Conservation (phyloP, 1,284 basidiomycete species). For the Fomes fomentarius region DNA sequence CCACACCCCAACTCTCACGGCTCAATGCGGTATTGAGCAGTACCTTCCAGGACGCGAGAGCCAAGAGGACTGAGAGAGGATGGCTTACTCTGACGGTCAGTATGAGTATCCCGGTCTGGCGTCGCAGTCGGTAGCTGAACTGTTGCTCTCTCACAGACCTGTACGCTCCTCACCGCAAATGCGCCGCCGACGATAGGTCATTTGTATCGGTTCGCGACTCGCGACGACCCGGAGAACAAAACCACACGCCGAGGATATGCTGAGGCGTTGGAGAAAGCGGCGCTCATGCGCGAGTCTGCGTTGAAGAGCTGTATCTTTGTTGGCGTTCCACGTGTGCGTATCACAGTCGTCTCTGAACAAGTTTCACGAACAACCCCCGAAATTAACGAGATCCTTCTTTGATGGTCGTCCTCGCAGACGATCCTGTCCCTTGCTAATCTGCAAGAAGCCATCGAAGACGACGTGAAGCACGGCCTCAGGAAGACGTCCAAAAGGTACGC, state of each 20-base stretch:
- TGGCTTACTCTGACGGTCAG: conserved; percentile 85
- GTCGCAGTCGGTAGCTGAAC: background rate
- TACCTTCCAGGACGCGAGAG: conserved; percentile 65
- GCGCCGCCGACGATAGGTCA: conserved; percentile 79
- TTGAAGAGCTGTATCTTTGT: conserved; percentile 94
- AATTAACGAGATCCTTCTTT: background rate
- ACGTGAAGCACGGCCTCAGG: conserved; percentile 73
- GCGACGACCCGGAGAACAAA: conserved; percentile 47
- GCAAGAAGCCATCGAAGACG: conserved; percentile 74
- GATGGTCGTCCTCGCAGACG: conserved; percentile 48
- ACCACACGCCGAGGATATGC: conserved; percentile 47
- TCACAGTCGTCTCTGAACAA: background rate
- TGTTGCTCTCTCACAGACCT: conserved; percentile 54
- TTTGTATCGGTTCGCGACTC: conserved; percentile 78
- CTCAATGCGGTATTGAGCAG: conserved; percentile 61
- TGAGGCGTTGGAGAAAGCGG: conserved; percentile 70
- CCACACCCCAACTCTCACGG: conserved; percentile 56
- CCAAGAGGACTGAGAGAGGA: conserved; percentile 70
- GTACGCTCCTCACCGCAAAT: conserved; percentile 83
- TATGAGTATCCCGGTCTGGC: too few relatives aligned
- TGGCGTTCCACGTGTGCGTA: conserved; percentile 84
- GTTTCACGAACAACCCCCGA: background rate
- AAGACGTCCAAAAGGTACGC: conserved; percentile 67
- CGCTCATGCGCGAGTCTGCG: conserved; percentile 90
- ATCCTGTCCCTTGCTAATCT: conserved; percentile 84